Base-by-base conservation (phyloP, 306 rosid genomes). In the Malus sylvestris region DNA sequence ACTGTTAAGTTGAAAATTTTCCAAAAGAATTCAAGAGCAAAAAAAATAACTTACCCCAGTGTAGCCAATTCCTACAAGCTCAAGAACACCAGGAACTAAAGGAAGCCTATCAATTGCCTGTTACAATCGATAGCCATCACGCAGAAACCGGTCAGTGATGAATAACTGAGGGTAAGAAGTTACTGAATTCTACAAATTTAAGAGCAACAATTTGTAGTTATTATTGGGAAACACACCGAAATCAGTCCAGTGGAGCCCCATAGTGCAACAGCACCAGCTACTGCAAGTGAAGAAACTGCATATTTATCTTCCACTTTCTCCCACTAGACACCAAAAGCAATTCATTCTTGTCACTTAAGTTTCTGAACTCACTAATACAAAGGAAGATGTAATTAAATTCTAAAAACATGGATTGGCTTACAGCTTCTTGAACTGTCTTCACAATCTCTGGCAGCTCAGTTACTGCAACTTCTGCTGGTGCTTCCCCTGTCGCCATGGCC, bases 91-190 rank as follows among this genome's bases (percentile, higher is more conserved):
- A 70, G 98, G 98, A 85, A 94, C 60, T 27, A 94, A 67, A 64
- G 97, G 97, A 86, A 94, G 95, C 93, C 89, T 89, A 75, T 92
- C 98, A 85, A 94, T 85, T 77, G 97, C 98, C 98, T 91, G 93
- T 1, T 51, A 51, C 55, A 51, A 51, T 15, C 20, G 1, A 89
- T 25, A 59, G 16, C 53, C 49, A 19, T 62, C 65, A 40, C 68
- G 79, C 72, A 79, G 44, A 67, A 38, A 53, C 19, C 30, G 23
- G 55, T 60, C 58, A 29, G 29, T 32, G 5, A 18, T 13, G 29
- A 25, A 8, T 35, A 22, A 20, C 49, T 51, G 55, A 5, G 8
- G 15, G 32, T 16, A 62, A 33, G 14, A n/a, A 55, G 35, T 33
- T 53, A 72, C 65, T 73, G 30, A 10, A 59, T n/a, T 40, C 46